Conservation (phyloP, 306 rosid species). For the Mucuna pruriens region DNA sequence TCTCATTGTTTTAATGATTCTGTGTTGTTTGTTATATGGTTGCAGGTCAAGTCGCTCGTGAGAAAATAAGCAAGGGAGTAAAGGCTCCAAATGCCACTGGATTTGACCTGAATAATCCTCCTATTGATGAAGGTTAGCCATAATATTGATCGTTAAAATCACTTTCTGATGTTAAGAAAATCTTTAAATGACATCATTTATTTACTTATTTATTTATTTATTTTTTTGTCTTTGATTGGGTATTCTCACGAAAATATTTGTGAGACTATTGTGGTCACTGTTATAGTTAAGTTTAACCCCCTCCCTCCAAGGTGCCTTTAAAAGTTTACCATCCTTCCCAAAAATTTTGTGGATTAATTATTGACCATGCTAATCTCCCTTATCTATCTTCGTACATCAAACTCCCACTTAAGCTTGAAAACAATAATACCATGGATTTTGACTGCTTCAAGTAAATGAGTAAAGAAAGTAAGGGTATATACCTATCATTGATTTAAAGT, state of each 20-base stretch:
- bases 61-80: background rate
- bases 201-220: too few species aligned
- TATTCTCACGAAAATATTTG: background rate
- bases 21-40: background rate
- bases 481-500: too few species aligned
- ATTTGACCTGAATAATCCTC: slow-evolving; percentile 13
- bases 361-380: too few species aligned
- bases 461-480: too few species aligned
- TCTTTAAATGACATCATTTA: background rate
- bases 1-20: background rate
- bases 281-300: too few species aligned
- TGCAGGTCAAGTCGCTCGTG: background rate
- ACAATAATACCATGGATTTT: too few species aligned
- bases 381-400: too few species aligned
- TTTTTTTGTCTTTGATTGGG: background rate
- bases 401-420: too few species aligned
- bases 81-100: background rate
- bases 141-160: background rate
- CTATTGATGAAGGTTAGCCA: background rate
- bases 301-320: too few species aligned
- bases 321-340: too few species aligned
- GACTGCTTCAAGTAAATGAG: too few species aligned
- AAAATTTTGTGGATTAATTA: too few species aligned
- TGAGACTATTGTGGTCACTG: background rate
- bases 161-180: background rate